These are phyloP conservation scores for Citrus sinensis DNA, from an alignment of 345 rosid genomes.

Conservation along the genomic window DNA sequence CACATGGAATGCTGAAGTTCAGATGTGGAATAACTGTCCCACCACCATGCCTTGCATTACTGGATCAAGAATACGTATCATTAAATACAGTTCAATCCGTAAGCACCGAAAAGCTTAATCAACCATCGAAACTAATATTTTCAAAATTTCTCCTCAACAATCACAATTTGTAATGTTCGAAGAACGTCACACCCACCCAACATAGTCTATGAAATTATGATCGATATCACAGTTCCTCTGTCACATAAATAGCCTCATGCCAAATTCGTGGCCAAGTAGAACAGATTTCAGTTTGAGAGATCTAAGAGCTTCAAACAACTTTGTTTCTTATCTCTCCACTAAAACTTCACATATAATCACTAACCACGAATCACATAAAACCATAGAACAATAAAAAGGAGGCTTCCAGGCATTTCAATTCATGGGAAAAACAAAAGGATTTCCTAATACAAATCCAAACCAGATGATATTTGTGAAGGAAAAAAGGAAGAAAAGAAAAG, in stretches of 20 bases:
- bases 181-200: not conserved
- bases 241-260: not conserved
- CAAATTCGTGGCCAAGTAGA: not conserved
- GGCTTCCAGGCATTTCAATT: not conserved
- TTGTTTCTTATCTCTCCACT: not conserved
- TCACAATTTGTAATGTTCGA: not conserved
- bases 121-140: not conserved
- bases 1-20: conserved; percentile 94
- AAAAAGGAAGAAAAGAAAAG: not conserved
- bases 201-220: not conserved
- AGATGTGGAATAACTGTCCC: conserved; percentile 85
- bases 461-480: not conserved
- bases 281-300: not conserved
- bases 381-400: not conserved
- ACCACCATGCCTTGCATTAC: conserved; percentile 91
- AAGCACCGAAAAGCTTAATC: not conserved
- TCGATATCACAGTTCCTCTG: too few relatives aligned
- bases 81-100: conserved; percentile 7
- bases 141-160: not conserved
- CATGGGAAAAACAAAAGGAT: not conserved
- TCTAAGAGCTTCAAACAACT: not conserved
- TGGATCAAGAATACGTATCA: conserved; percentile 30
- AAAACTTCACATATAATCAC: not conserved
- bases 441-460: not conserved
- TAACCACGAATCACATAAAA: not conserved